Percentiles rank a stretch among this genome's conserved stretches.
These are phyloP conservation scores for Aureobasidium sp. DNA, from an alignment of 2,329 filamentous ascomycete genomes.

Conservation along the genomic window DNA sequence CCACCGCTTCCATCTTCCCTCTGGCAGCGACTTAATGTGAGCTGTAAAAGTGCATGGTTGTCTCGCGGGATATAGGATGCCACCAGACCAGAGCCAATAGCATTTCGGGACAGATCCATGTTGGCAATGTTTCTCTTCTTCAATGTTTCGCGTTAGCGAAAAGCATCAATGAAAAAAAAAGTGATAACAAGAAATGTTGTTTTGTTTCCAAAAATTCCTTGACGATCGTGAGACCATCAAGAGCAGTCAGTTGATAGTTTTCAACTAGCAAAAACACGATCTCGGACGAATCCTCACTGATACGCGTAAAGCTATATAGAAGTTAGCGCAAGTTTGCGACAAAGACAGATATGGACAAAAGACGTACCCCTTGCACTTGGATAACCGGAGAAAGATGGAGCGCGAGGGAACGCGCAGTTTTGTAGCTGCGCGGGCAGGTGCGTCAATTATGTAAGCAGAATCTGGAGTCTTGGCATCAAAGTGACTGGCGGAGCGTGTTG, in stretches of 20 bases:
- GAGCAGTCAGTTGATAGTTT: slow-evolving; percentile 76
- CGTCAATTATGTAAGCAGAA: background rate
- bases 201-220: slow-evolving; percentile 70
- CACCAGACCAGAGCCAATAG: too few species aligned
- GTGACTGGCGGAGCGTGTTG: background rate
- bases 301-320: slow-evolving; percentile 53
- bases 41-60: background rate
- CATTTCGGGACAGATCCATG: too few species aligned
- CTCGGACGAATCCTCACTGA: slow-evolving; percentile 82
- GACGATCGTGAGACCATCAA: slow-evolving; percentile 57
- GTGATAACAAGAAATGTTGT: slow-evolving; percentile 24
- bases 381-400: slow-evolving; percentile 12
- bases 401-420: background rate
- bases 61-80: too few species aligned
- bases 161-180: slow-evolving; percentile 47
- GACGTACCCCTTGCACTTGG: slow-evolving; percentile 49
- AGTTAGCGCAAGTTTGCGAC: background rate
- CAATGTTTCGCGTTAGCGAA: slow-evolving; percentile 38
- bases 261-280: slow-evolving; percentile 85
- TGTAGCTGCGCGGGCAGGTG: background rate
- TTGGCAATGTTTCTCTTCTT: slow-evolving; percentile 37
- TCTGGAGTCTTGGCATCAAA: background rate
- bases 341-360: background rate
- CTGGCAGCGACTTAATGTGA: background rate
- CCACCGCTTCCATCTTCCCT: background rate